Evolutionary conservation across 805 yeast species (phyloP).

Genomic region (Monosporozyma servazzii): DNA sequence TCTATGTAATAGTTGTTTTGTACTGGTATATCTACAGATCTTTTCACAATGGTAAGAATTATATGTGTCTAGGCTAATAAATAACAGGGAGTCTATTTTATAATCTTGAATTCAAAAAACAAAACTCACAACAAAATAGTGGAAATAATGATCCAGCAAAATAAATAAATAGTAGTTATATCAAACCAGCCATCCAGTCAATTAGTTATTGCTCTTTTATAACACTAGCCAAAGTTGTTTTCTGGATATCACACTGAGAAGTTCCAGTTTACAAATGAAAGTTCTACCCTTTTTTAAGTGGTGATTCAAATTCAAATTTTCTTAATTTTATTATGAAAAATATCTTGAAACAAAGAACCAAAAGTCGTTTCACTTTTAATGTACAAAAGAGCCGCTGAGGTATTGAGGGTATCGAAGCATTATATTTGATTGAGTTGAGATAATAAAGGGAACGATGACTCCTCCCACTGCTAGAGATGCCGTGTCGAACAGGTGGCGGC

Average conservation of each 20-base stretch:
- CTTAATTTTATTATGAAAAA: background rate
- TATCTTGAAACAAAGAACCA: background rate
- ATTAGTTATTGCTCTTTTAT: background rate
- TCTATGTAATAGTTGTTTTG: background rate
- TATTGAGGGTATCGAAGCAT: background rate
- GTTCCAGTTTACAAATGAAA: background rate
- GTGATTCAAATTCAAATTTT: background rate
- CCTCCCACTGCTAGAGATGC: background rate
- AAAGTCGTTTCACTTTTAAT: background rate
- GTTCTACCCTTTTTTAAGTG: background rate
- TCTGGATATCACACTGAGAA: no score
- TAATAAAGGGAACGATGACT: background rate
- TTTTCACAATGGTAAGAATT: background rate
- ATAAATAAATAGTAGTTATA: background rate
- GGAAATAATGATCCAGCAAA: background rate
- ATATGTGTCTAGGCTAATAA: background rate
- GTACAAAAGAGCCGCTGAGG: background rate
- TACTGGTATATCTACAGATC: background rate
- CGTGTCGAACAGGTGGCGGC: conserved; percentile 1
- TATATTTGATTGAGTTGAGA: background rate
- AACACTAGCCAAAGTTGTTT: background rate
- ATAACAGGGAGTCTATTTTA: background rate
- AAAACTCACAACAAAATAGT: background rate
- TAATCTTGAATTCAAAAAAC: background rate
- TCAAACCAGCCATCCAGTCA: background rate